Evolutionary conservation across 306 rosid species (phyloP).

Genomic region (Vigna radiata): DNA sequence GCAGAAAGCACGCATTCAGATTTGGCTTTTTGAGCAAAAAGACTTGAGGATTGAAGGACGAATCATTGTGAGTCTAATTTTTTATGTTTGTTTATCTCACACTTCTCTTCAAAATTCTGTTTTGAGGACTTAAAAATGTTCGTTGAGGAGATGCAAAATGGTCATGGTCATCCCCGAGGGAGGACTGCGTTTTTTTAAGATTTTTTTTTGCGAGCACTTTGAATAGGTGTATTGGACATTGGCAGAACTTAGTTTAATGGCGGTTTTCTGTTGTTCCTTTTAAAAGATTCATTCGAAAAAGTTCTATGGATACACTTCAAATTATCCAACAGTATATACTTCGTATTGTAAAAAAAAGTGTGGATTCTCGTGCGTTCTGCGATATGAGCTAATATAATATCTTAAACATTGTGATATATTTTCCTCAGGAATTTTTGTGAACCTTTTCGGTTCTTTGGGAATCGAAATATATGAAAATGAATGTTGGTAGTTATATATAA

Average conservation of each 20-base stretch:
- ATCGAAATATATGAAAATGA: background rate
- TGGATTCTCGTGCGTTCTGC: background rate
- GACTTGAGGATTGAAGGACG: constrained; percentile 89
- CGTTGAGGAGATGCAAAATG: background rate
- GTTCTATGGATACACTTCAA: background rate
- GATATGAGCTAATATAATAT: background rate
- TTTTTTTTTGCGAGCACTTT: background rate
- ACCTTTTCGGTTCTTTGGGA: background rate
- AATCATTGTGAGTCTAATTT: constrained; percentile 65
- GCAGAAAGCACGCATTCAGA: constrained; percentile 91
- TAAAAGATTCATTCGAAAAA: background rate
- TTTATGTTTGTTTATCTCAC: background rate
- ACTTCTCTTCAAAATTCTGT: constrained; percentile 10
- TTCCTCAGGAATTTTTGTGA: background rate
- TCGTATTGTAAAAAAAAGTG: background rate
- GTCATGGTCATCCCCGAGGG: background rate
- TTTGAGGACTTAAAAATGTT: background rate
- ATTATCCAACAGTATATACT: background rate
- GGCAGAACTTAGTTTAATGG: background rate
- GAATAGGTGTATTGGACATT: background rate
- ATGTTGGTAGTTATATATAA: background rate
- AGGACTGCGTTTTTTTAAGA: background rate
- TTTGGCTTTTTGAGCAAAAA: constrained; percentile 87
- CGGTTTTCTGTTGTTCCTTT: background rate
- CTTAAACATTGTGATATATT: background rate